Percentiles rank a stretch among this genome's conserved stretches.
Conservation (phyloP, 2,329 filamentous ascomycete genomes). For the Ophiostoma tasmaniense region DNA sequence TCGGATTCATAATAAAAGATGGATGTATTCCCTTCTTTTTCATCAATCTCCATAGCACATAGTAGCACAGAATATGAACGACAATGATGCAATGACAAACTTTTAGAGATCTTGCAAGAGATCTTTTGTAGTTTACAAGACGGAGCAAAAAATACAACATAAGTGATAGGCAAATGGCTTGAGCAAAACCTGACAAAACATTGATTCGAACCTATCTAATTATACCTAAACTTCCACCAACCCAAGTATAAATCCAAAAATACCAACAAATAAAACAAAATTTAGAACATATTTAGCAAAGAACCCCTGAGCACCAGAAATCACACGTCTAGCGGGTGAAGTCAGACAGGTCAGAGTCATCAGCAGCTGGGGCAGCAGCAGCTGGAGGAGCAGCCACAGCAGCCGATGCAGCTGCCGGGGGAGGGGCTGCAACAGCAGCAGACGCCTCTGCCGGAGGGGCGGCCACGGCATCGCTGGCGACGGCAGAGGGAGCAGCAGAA, state of each 20-base stretch:
- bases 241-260: background rate
- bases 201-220: background rate
- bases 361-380: background rate
- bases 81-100: background rate
- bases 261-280: background rate
- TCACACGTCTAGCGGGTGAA: background rate
- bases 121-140: background rate
- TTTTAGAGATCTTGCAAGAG: background rate
- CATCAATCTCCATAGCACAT: too few species aligned
- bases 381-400: background rate
- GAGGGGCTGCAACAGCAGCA: background rate
- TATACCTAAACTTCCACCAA: background rate
- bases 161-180: background rate
- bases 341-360: background rate
- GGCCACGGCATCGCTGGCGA: background rate
- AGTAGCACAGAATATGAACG: too few species aligned
- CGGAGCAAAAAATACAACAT: background rate
- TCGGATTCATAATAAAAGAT: background rate
- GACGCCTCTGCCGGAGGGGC: background rate
- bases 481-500: background rate
- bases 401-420: background rate
- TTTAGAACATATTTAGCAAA: background rate
- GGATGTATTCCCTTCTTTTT: too few species aligned
- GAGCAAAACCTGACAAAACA: background rate
- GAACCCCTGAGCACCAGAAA: background rate